Conservation (phyloP, 306 rosid genomes). For the Vicia villosa region DNA sequence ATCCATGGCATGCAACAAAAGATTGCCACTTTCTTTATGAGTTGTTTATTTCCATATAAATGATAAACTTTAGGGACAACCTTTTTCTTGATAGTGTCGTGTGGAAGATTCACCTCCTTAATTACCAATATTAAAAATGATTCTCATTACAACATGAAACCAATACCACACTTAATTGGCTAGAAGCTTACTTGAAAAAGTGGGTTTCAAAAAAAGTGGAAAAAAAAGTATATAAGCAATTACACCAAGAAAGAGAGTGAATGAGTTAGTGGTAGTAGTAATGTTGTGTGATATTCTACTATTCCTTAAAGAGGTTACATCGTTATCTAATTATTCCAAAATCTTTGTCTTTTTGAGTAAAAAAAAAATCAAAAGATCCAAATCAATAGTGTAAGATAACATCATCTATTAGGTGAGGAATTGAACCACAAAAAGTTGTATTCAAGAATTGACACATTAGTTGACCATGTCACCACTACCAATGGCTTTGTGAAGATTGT, state of each 20-base stretch:
- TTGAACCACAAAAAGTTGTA: constrained; percentile 31
- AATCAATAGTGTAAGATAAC: constrained; percentile 14
- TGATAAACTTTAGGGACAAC: constrained; percentile 28
- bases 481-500: neutral
- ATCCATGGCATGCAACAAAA: constrained; percentile 21
- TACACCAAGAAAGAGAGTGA: constrained; percentile 7
- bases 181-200: constrained; percentile 28
- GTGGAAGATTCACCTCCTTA: constrained; percentile 15
- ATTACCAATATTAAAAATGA: constrained; percentile 31
- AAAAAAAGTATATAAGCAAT: constrained; percentile 7
- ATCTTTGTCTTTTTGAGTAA: constrained; percentile 49
- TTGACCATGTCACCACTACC: constrained; percentile 51
- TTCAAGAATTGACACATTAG: constrained; percentile 52
- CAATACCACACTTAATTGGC: constrained; percentile 31
- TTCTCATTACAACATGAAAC: constrained; percentile 35
- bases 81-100: constrained; percentile 21
- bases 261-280: constrained; percentile 1
- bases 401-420: constrained; percentile 5
- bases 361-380: constrained; percentile 39
- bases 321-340: constrained; percentile 47
- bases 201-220: neutral
- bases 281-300: constrained; percentile 29
- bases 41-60: constrained; percentile 9
- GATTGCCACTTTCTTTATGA: neutral
- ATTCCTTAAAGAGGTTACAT: constrained; percentile 22